Conservation (phyloP, 495 filamentous ascomycete species). For the Staphylotrichum longicolle region DNA sequence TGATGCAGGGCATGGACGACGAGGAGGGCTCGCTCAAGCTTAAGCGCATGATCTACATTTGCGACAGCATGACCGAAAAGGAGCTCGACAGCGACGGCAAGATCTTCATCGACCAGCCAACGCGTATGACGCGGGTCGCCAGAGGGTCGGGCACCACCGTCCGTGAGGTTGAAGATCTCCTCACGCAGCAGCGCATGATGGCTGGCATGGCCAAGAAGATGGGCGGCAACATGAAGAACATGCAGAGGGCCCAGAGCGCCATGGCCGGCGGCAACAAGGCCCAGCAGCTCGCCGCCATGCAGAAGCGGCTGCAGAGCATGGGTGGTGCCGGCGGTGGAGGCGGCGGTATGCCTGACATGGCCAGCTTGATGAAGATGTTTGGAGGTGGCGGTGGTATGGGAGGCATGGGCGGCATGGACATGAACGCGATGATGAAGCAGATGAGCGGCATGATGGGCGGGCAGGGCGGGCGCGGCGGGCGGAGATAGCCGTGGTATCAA, state of each 20-base stretch:
- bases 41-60: constrained; percentile 98
- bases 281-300: constrained; percentile 96
- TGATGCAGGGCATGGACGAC: constrained; percentile 95
- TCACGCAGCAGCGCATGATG: constrained; percentile 98
- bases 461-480: constrained; percentile 30
- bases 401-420: constrained; percentile 70
- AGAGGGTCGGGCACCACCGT: constrained; percentile 86
- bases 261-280: constrained; percentile 83
- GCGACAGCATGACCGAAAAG: constrained; percentile 93
- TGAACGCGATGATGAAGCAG: constrained; percentile 82
- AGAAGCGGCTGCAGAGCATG: constrained; percentile 90
- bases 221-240: constrained; percentile 93
- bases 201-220: constrained; percentile 99
- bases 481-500: constrained; percentile 17
- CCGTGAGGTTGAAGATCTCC: constrained; percentile 93
- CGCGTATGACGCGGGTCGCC: constrained; percentile 90
- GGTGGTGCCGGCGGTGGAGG: constrained; percentile 54
- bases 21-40: constrained; percentile 90
- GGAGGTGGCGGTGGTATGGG: constrained; percentile 50
- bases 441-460: constrained; percentile 61
- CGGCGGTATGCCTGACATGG: constrained; percentile 73
- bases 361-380: constrained; percentile 81
- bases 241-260: constrained; percentile 88
- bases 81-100: constrained; percentile 95
- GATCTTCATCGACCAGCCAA: constrained; percentile 86